phyloP scores from a whole-genome alignment of 768 basidiomycete species.

The Termitomyces sp. region DNA sequence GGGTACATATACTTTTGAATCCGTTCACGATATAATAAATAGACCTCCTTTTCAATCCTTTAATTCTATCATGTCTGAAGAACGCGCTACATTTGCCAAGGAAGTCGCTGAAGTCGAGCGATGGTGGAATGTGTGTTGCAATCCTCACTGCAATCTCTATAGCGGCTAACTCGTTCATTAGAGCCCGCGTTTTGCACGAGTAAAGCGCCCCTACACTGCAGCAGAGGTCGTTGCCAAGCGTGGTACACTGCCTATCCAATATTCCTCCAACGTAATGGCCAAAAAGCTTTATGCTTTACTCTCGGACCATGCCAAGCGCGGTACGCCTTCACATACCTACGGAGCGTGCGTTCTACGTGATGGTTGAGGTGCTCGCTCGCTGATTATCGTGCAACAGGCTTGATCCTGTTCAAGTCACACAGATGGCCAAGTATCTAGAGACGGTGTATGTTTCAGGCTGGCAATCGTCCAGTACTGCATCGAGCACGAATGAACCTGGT shows the following conservation, averaged over 20 bases:
- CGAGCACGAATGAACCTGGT: constrained; percentile 92
- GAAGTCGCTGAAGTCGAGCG: constrained; percentile 84
- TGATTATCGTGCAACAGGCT: constrained; percentile 45
- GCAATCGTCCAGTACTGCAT: constrained; percentile 92
- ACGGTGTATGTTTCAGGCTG: constrained; percentile 98
- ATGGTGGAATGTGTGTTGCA: constrained; percentile 80
- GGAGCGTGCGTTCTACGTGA: constrained; percentile 83
- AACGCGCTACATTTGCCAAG: constrained; percentile 63
- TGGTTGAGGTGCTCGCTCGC: not conserved
- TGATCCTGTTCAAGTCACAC: constrained; percentile 95
- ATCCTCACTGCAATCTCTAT: constrained; percentile 1
- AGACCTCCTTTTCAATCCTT: constrained; percentile 10
- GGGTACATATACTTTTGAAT: constrained; percentile 10
- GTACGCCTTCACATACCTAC: constrained; percentile 91
- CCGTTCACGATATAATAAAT: constrained; percentile 20
- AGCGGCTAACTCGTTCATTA: constrained; percentile 23
- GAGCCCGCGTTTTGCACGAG: constrained; percentile 82
- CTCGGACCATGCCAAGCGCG: constrained; percentile 65
- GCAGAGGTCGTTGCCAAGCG: constrained; percentile 92
- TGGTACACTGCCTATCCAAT: constrained; percentile 78
- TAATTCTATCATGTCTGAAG: constrained; percentile 47
- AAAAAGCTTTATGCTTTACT: constrained; percentile 84
- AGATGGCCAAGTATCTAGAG: constrained; percentile 98
- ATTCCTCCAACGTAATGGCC: constrained; percentile 78
- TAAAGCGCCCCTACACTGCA: constrained; percentile 90